Evolutionary conservation across 2,329 filamentous ascomycete genomes (phyloP), one percentile per base, ranked within the genome.

Genomic region (Aureobasidium mangrovei): DNA sequence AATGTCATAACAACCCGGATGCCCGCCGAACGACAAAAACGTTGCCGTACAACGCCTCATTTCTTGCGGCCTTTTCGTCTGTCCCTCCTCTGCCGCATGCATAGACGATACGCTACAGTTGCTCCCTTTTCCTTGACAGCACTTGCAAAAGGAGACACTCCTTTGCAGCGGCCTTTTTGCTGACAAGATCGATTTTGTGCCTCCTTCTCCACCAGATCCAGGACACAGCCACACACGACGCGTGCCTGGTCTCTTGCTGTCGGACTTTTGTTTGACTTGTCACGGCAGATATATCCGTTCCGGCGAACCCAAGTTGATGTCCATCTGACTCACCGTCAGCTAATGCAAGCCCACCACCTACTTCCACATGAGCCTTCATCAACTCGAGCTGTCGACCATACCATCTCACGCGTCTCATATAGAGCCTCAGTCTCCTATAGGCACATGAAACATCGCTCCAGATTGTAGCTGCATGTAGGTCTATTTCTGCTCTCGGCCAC

Each of bases 181-280:
- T 9, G 38, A 18, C 39, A n/a, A 3, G 26, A 48, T 48, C 35
- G 45, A 48, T 49, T 40, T 24, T 24, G 36, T 36, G 33, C 38
- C 2, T 52, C 39, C 24, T 36, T 38, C 48, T 52, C 38, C 48
- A 42, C 39, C 27, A 12, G 47, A 51, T 10, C 47, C 47, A 41
- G 40, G 18, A 26, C 48, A 42, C 48, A 52, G 48, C 48, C 48
- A 43, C 48, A 35, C 48, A 43, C 39, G 48, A 36, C 38, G 46
- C 28, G 4, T 32, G 8, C 29, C 36, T 33, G 38, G 36, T 49
- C 28, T 49, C 3, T 49, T 29, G 46, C 28, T 49, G 46, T 41
- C 48, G 39, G 39, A 52, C 48, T 32, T 52, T 38, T 52, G 48
- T 52, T 52, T 52, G 48, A 52, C 48, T 52, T 52, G 48, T 42